Conservation (phyloP, 169 alveolate genomes). For the Eimeria acervulina region DNA sequence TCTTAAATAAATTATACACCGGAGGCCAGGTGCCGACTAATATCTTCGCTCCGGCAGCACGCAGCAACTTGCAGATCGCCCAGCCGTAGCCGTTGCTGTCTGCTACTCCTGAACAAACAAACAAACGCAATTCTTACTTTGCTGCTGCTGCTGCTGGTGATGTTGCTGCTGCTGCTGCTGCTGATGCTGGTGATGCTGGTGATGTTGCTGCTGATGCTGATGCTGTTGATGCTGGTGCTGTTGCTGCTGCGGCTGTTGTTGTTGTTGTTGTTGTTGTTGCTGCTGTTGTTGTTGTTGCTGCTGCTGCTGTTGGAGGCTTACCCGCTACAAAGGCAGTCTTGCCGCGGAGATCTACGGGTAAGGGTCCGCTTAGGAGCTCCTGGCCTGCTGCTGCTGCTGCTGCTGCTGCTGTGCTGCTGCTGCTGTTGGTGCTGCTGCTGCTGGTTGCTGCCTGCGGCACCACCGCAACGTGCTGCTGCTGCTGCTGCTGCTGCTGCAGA, state of each 20-base stretch:
- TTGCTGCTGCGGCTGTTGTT: background rate
- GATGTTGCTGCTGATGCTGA: too few species aligned
- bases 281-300: background rate
- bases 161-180: background rate
- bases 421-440: too few species aligned
- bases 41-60: slow-evolving; percentile 86
- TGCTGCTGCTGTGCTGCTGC: slow-evolving; percentile 26
- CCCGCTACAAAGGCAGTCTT: slow-evolving; percentile 84
- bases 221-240: too few species aligned
- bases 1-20: slow-evolving; percentile 85
- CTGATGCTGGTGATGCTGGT: too few species aligned
- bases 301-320: background rate
- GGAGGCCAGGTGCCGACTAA: slow-evolving; percentile 88
- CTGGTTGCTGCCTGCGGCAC: too few species aligned
- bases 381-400: background rate
- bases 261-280: background rate
- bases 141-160: background rate
- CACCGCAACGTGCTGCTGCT: too few species aligned
- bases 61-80: slow-evolving; percentile 88
- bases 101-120: slow-evolving; percentile 85
- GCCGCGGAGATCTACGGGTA: slow-evolving; percentile 79
- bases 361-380: slow-evolving; percentile 39
- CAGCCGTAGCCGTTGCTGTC: slow-evolving; percentile 89
- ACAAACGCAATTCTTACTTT: too few species aligned
- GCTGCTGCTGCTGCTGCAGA: too few species aligned